A percentile compares a stretch with the other conserved stretches of the same genome.
Evolutionary conservation across 2,329 filamentous ascomycete genomes (phyloP).

Genomic region (Blastomyces silverae): DNA sequence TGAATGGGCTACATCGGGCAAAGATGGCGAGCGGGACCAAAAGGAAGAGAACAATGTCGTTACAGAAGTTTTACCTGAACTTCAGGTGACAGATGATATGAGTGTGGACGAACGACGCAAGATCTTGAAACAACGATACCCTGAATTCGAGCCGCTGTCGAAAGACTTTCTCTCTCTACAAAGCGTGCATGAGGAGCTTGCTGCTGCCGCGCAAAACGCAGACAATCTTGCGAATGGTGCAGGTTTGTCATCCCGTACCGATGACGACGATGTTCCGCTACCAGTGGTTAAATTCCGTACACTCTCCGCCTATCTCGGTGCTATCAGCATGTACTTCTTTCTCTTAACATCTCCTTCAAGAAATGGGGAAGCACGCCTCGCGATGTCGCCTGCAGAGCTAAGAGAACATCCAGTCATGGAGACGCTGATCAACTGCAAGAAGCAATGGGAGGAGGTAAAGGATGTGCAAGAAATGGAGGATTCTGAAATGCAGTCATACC

Average conservation of each 20-base stretch:
- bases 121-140: constrained; percentile 73
- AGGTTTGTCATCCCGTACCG: constrained; percentile 28
- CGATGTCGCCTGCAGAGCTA: constrained; percentile 69
- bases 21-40: constrained; percentile 45
- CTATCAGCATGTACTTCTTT: constrained; percentile 89
- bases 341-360: constrained; percentile 75
- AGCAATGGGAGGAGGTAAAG: constrained; percentile 71
- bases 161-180: constrained; percentile 73
- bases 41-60: constrained; percentile 54
- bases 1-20: constrained; percentile 65
- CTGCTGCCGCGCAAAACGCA: constrained; percentile 53
- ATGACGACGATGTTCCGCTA: constrained; percentile 45
- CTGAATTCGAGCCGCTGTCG: constrained; percentile 81
- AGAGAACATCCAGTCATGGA: constrained; percentile 90
- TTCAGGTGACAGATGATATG: constrained; percentile 77
- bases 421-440: constrained; percentile 68
- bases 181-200: constrained; percentile 52
- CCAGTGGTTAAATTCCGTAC: constrained; percentile 68
- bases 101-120: constrained; percentile 64
- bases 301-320: constrained; percentile 75
- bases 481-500: constrained; percentile 24
- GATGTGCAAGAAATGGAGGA: constrained; percentile 51
- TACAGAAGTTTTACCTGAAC: constrained; percentile 76
- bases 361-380: constrained; percentile 50
- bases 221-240: constrained; percentile 35